Evolutionary conservation across 768 basidiomycete species (phyloP).

Genomic region (Udeniomyces megalosporus): DNA sequence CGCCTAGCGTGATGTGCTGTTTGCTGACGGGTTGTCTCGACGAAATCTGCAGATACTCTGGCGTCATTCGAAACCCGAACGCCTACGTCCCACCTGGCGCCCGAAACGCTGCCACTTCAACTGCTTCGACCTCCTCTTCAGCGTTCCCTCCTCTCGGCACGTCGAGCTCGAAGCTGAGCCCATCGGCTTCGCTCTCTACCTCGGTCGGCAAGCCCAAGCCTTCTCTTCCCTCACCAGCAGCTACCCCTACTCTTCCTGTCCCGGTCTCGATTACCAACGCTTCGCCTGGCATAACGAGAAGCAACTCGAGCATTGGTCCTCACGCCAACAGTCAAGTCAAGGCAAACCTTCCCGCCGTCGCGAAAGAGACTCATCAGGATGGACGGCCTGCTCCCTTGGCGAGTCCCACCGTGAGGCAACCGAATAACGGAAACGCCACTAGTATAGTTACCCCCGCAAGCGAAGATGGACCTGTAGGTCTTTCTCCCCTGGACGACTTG

Average conservation of each 20-base stretch:
- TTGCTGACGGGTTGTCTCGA: too few relatives aligned
- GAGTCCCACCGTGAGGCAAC: not conserved
- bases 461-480: slow-evolving; percentile 3
- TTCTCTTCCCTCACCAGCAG: not conserved
- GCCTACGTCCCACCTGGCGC: slow-evolving; percentile 93
- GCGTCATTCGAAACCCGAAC: slow-evolving; percentile 69
- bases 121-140: slow-evolving; percentile 8
- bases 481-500: too few relatives aligned
- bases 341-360: not conserved
- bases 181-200: not conserved
- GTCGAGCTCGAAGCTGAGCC: not conserved
- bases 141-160: slow-evolving; percentile 7
- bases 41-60: slow-evolving; percentile 70
- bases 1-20: too few relatives aligned
- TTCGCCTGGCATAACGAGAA: not conserved
- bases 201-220: not conserved
- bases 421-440: not conserved
- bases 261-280: not conserved
- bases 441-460: not conserved
- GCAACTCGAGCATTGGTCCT: not conserved
- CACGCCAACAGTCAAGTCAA: not conserved
- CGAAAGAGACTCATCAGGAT: not conserved
- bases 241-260: slow-evolving; percentile 2
- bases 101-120: slow-evolving; percentile 29
- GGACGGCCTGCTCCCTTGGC: not conserved